These are phyloP conservation scores for Phytopythium mirpurense DNA, from an alignment of 352 stramenopile genomes.

Conservation along the genomic window DNA sequence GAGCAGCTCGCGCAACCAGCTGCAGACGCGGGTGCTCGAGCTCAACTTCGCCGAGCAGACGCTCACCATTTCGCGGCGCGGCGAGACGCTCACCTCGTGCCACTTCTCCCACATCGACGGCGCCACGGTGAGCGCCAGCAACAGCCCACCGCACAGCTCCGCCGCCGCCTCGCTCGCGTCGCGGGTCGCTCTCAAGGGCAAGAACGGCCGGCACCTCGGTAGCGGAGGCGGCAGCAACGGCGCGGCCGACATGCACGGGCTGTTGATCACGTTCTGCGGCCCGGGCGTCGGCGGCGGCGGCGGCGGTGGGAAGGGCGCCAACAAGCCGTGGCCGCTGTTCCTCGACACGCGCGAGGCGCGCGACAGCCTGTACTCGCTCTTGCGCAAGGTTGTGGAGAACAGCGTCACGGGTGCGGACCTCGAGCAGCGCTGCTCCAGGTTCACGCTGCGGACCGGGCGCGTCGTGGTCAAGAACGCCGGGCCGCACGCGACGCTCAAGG, in stretches of 20 bases:
- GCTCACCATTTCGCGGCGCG: constrained; percentile 70
- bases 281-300: constrained; percentile 3
- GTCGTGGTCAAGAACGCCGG: constrained; percentile 75
- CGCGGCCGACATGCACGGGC: constrained; percentile 53
- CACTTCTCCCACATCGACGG: constrained; percentile 64
- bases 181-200: constrained; percentile 4
- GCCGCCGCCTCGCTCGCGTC: constrained; percentile 2
- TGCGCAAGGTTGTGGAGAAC: constrained; percentile 69
- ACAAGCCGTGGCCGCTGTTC: constrained; percentile 76
- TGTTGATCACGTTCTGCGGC: constrained; percentile 65
- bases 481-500: constrained; percentile 67
- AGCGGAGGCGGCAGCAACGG: constrained; percentile 34
- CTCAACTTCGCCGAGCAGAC: constrained; percentile 86
- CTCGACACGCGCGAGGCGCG: constrained; percentile 65
- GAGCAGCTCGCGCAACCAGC: constrained; percentile 64
- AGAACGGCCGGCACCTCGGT: constrained; percentile 28
- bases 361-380: constrained; percentile 66
- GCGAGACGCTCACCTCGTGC: constrained; percentile 71
- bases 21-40: constrained; percentile 82
- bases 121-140: constrained; percentile 36
- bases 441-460: constrained; percentile 70
- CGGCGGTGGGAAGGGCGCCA: constrained; percentile 10
- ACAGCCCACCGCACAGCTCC: constrained; percentile 10
- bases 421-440: constrained; percentile 54
- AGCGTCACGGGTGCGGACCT: constrained; percentile 59